Base-by-base conservation (phyloP, 805 yeast genomes). In the Cyberlindnera petersonii region DNA sequence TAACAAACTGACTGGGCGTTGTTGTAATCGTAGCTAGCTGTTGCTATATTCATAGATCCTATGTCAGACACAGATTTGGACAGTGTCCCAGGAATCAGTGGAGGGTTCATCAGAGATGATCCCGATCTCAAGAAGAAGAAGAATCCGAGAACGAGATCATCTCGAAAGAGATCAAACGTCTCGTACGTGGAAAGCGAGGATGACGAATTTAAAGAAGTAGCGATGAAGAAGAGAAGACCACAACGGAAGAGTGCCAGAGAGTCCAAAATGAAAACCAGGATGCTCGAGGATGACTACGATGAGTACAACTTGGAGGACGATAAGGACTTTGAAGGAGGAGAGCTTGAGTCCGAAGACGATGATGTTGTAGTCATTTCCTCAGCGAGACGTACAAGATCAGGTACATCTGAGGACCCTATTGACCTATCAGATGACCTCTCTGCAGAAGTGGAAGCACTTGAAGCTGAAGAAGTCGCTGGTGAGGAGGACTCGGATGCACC, bases 281-380 rank as follows among this genome's bases (percentile, higher is more conserved):
- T 40, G 20, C 33, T 52, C 3, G 59, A 58, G 8, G 63, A 65
- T 20, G 65, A 60, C 27, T 65, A 64, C 37, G 61, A 55, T 4
- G 70, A 64, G 35, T 50, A 48, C 39, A 52, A 57, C 24, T 58
- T 54, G 23, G 55, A 49, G 9, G 53, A 42, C 11, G 68, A 59
- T 35, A 56, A 52, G 33, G 55, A 47, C 23, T 51, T 37, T 18
- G 65, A 56, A 29, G 61, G 52, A 20, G 60, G 52, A 21, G 42
- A 50, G 24, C 55, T 44, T 16, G 51, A 55, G 26, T 43, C 49
- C 14, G 61, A 56, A 37, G 51, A 54, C 43, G 57, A 62, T 31
- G 42, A 48, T 13, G 36, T 54, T 5, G 33, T 51, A 10, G 24
- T 48, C 8, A 17, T 46, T 15, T 37, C 42, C 4, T 41, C 39